Evolutionary conservation across 2,329 filamentous ascomycete genomes (phyloP).

Genomic region (Penicillium polonicum): DNA sequence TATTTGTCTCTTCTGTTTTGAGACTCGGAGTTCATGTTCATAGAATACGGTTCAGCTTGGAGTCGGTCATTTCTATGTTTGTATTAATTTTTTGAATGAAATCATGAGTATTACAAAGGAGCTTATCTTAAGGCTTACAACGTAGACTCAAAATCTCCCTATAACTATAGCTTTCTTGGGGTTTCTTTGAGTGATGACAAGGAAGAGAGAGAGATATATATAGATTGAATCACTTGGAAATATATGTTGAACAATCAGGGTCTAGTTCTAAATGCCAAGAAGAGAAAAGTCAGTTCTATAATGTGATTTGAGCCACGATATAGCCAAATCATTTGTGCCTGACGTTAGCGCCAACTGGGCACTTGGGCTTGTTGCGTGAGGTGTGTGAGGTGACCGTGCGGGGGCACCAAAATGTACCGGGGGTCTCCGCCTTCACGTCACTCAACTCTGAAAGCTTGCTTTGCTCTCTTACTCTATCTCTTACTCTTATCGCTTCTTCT

Average conservation of each 20-base stretch:
- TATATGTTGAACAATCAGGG: neutral
- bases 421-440: conserved; percentile 19
- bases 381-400: neutral
- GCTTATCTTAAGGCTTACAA: neutral
- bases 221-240: neutral
- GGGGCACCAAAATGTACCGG: conserved; percentile 11
- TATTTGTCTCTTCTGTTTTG: conserved; percentile 18
- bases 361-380: neutral
- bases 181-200: neutral
- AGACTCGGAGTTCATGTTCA: conserved; percentile 19
- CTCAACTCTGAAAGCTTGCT: conserved; percentile 6
- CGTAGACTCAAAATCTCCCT: neutral
- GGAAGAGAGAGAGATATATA: neutral
- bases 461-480: neutral
- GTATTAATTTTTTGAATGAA: neutral
- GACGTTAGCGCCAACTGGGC: conserved; percentile 15
- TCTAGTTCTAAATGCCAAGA: neutral
- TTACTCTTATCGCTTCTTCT: neutral
- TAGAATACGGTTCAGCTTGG: conserved; percentile 17
- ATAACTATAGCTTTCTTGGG: neutral
- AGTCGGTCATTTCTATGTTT: conserved; percentile 17
- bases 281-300: neutral
- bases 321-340: conserved; percentile 13
- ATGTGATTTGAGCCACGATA: neutral
- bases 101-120: neutral